Percentiles rank a stretch among this genome's conserved stretches.
These are phyloP conservation scores for Apiospora saccharicola DNA, from an alignment of 2,329 filamentous ascomycete species.

Conservation along the genomic window DNA sequence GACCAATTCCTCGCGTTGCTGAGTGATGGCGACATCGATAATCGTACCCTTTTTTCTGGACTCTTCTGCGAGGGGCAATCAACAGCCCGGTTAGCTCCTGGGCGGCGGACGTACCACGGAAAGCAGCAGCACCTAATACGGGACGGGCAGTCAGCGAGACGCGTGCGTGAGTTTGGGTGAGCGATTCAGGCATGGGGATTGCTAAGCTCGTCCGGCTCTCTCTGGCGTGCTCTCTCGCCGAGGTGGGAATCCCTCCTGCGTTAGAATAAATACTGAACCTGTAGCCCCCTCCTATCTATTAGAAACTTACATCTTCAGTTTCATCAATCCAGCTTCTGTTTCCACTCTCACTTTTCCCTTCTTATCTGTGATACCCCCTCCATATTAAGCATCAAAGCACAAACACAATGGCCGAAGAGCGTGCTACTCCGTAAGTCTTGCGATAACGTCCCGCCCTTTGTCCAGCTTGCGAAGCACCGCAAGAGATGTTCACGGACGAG, in stretches of 20 bases:
- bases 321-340: slow-evolving; percentile 9
- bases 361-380: slow-evolving; percentile 5
- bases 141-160: neutral
- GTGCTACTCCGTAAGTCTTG: slow-evolving; percentile 41
- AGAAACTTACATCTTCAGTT: slow-evolving; percentile 18
- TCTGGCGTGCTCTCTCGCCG: neutral
- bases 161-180: slow-evolving; percentile 1
- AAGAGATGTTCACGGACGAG: neutral
- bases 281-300: neutral
- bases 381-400: neutral
- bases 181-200: slow-evolving; percentile 14
- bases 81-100: neutral
- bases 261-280: slow-evolving; percentile 22
- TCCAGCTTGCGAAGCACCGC: neutral
- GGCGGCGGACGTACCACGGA: neutral
- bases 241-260: slow-evolving; percentile 7
- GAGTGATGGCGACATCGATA: slow-evolving; percentile 24
- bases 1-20: slow-evolving; percentile 20
- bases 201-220: slow-evolving; percentile 8
- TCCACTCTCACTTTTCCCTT: neutral
- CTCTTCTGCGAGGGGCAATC: neutral
- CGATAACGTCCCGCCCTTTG: neutral
- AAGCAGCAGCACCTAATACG: neutral
- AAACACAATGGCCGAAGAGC: slow-evolving; percentile 36
- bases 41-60: slow-evolving; percentile 8